Evolutionary conservation across 169 alveolate genomes (phyloP), one percentile per base, ranked within the genome.

Genomic region (Cryptosporidium ubiquitum): DNA sequence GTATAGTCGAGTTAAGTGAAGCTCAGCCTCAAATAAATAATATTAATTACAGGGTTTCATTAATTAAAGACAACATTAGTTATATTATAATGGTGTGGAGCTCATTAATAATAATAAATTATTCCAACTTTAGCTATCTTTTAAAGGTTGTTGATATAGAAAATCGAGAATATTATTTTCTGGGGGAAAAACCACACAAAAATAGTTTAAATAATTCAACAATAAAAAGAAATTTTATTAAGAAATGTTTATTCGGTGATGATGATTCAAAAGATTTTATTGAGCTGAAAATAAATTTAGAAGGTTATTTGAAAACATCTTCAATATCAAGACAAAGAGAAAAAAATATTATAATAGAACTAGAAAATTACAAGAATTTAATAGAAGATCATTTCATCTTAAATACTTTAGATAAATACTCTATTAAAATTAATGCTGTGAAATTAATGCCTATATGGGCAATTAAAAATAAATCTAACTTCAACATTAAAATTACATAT

Each of bases 391-490:
- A 26, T 26, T 55, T 23, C 20, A 55, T 55, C 9, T 1, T 55
- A 55, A 55, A 35, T 10, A 20, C 37, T 20, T 20, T 70, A 26
- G 33, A 70, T 2, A 70, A 5, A 20, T 47, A 44, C 18, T 70
- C 84, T 10, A 23, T 70, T 23, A 5, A 70, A 23, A 70, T 47
- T 7, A n/a, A 9, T 2, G 40, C 23, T 26, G 47, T 70, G 20
- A 44, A 44, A 26, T 26, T 70, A 70, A 31, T 31, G 29, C 84
- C 84, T 9, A 23, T 42, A 42, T 70, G 84, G 84, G 7, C 49
- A 14, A 70, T 70, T 0, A 20, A 31, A 44, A 70, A 70, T n/a
- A 44, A 70, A 23, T 70, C 84, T 12, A 20, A 20, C 40, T 70
- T 70, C 29, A 44, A 47, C 29, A 44, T 70, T 12, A 51, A 31